phyloP scores from a whole-genome alignment of 176 grass and related monocot genomes.

The Carex scoparia region DNA sequence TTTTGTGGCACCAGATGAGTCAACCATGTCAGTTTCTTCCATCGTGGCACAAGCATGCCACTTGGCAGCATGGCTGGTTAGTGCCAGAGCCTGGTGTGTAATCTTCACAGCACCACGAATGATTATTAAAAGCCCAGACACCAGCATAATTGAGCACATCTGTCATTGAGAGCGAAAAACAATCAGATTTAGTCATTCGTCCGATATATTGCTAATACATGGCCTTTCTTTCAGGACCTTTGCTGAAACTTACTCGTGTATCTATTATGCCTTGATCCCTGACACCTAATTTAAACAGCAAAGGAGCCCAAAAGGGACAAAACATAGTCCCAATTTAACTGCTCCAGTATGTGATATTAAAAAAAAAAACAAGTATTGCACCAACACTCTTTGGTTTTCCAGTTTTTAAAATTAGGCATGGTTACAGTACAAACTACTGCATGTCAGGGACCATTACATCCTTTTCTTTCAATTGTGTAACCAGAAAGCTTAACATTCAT shows the following conservation, averaged over 20 bases:
- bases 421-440: not conserved
- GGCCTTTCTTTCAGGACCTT: not conserved
- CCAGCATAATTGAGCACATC: constrained; percentile 77
- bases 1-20: not conserved
- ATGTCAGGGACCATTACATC: not conserved
- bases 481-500: not conserved
- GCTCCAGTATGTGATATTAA: not conserved
- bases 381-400: not conserved
- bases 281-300: not conserved
- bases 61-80: constrained; percentile 81
- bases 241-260: not conserved
- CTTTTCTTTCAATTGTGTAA: not conserved
- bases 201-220: not conserved
- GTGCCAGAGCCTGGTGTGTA: constrained; percentile 85
- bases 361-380: not conserved
- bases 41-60: constrained; percentile 98
- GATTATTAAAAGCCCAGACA: constrained; percentile 81
- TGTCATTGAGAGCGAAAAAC: constrained; percentile 21
- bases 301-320: not conserved
- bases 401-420: not conserved
- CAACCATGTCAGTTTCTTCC: constrained; percentile 25
- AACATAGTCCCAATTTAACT: not conserved
- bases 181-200: not conserved
- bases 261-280: not conserved
- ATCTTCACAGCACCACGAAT: constrained; percentile 85